phyloP scores from a whole-genome alignment of 495 filamentous ascomycete genomes.

The Xylaria bambusicola region DNA sequence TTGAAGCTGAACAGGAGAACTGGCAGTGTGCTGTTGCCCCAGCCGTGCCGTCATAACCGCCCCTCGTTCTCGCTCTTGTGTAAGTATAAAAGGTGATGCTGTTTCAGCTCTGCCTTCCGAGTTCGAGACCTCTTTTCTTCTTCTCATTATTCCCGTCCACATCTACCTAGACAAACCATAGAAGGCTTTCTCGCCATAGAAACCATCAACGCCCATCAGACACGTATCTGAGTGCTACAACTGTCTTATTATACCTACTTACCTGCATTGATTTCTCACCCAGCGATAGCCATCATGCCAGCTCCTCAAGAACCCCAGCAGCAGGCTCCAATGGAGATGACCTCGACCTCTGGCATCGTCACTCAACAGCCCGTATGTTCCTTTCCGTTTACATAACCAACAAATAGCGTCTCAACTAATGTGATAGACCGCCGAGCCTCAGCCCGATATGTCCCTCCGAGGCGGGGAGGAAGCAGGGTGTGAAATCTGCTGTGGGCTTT shows the following conservation, averaged over 20 bases:
- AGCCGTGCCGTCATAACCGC: too few species aligned
- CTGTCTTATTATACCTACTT: too few species aligned
- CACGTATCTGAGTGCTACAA: background rate
- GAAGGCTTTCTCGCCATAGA: background rate
- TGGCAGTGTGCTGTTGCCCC: too few species aligned
- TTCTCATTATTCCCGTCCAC: background rate
- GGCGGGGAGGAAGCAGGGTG: slow-evolving; percentile 38
- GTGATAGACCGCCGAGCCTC: slow-evolving; percentile 29
- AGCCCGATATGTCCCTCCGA: slow-evolving; percentile 31
- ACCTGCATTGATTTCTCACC: background rate
- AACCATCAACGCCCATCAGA: background rate
- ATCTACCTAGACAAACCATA: background rate
- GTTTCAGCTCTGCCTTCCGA: background rate
- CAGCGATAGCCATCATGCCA: slow-evolving; percentile 27
- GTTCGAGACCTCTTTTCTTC: background rate
- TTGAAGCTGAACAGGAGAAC: too few species aligned
- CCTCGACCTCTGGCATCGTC: slow-evolving; percentile 28
- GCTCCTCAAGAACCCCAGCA: slow-evolving; percentile 33
- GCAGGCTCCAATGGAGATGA: slow-evolving; percentile 39
- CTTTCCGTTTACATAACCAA: background rate
- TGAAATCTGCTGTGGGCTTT: slow-evolving; percentile 39
- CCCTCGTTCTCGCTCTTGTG: too few species aligned
- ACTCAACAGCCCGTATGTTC: slow-evolving; percentile 35
- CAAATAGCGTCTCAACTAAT: too few species aligned
- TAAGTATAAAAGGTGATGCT: background rate